A percentile compares a stretch with the other conserved stretches of the same genome.
Conservation (phyloP, 1,284 basidiomycete species). For the Malassezia nana region DNA sequence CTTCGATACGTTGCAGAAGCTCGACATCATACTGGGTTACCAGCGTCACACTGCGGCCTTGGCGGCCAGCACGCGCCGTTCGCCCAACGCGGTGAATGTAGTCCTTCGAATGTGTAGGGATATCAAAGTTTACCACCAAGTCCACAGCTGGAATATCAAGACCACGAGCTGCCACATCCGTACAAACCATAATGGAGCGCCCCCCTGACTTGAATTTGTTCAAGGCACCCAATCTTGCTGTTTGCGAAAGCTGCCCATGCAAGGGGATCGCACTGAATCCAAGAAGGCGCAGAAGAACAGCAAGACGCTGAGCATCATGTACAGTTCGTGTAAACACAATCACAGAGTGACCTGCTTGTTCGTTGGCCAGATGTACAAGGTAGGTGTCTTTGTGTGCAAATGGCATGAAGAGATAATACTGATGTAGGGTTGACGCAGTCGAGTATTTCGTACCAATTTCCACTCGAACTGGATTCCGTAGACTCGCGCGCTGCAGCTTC, state of each 20-base stretch:
- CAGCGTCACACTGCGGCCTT: constrained; percentile 88
- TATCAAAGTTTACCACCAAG: constrained; percentile 94
- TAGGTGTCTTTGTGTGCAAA: constrained; percentile 85
- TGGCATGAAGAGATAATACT: constrained; percentile 92
- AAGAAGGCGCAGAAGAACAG: constrained; percentile 77
- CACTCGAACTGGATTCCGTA: constrained; percentile 85
- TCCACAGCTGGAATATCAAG: constrained; percentile 95
- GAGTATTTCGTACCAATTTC: constrained; percentile 92
- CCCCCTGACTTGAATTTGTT: constrained; percentile 93
- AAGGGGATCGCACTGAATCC: constrained; percentile 92
- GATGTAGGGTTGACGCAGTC: constrained; percentile 86
- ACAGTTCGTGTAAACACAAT: constrained; percentile 96
- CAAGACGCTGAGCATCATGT: constrained; percentile 78
- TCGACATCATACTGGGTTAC: constrained; percentile 99
- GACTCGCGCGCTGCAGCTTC: constrained; percentile 89
- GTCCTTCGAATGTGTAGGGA: constrained; percentile 96
- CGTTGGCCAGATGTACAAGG: constrained; percentile 79
- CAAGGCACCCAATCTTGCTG: constrained; percentile 82
- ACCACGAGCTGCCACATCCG: constrained; percentile 86
- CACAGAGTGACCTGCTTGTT: constrained; percentile 79
- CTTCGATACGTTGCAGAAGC: constrained; percentile 73
- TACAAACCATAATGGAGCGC: constrained; percentile 83
- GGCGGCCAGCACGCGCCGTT: constrained; percentile 88
- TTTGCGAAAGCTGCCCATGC: constrained; percentile 89
- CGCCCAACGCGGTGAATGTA: constrained; percentile 97